Percentiles rank a stretch among this genome's conserved stretches.
These are phyloP conservation scores for Penicillium robsamsonii DNA, from an alignment of 495 filamentous ascomycete species.

Conservation along the genomic window DNA sequence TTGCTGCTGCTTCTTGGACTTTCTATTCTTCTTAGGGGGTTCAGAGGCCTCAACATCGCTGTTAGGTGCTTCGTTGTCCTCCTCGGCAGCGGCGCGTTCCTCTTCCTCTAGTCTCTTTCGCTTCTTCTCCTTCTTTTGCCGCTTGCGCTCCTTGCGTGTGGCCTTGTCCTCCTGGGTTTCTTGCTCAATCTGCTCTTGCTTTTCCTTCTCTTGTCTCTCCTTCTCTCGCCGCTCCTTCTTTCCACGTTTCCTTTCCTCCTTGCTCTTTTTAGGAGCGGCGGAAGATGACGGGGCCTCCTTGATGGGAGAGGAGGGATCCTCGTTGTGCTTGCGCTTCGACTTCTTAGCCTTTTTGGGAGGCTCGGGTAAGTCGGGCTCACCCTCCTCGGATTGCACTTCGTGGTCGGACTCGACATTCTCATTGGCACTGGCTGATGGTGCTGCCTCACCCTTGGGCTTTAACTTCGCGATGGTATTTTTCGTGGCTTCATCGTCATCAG, in stretches of 20 bases:
- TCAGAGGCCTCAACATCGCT: not conserved
- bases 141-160: constrained; percentile 1
- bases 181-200: not conserved
- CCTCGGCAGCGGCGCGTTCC: constrained; percentile 1
- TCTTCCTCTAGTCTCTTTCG: constrained; percentile 14
- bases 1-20: constrained; percentile 3
- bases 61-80: not conserved
- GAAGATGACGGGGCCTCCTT: not conserved
- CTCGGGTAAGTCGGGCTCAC: not conserved
- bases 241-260: constrained; percentile 15
- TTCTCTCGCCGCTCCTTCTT: constrained; percentile 12
- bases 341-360: constrained; percentile 2
- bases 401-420: not conserved
- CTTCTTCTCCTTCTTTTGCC: constrained; percentile 14
- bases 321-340: constrained; percentile 3
- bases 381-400: not conserved
- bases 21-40: not conserved
- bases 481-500: constrained; percentile 5
- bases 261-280: not conserved
- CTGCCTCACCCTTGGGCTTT: not conserved
- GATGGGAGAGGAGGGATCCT: not conserved
- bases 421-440: not conserved
- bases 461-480: not conserved
- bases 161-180: not conserved
- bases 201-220: constrained; percentile 5